These are phyloP conservation scores for Onygenales sp. DNA, from an alignment of 2,329 filamentous ascomycete genomes.

Conservation along the genomic window DNA sequence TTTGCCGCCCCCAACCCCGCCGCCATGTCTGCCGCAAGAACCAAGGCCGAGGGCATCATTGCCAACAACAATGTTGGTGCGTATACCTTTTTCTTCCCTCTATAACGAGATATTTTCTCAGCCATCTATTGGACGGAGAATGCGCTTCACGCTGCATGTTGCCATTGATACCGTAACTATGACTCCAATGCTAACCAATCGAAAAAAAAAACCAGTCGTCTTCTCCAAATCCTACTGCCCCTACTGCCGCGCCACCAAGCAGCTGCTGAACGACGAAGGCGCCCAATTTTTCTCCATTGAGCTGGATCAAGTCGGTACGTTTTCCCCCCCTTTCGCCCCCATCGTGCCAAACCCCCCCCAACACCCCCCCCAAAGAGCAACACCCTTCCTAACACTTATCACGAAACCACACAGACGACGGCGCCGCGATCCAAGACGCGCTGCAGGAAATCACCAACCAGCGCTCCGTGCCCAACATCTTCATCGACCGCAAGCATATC, in stretches of 20 bases:
- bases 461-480: conserved; percentile 90
- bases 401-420: conserved; percentile 54
- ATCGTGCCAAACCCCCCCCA: background rate
- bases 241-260: conserved; percentile 76
- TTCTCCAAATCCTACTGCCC: conserved; percentile 98
- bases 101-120: background rate
- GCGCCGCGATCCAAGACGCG: conserved; percentile 70
- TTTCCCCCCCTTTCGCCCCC: background rate
- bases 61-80: conserved; percentile 76
- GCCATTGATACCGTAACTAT: background rate
- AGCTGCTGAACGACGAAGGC: conserved; percentile 56
- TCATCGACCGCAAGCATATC: conserved; percentile 83
- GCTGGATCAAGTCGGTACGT: conserved; percentile 74
- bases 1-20: conserved; percentile 47
- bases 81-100: conserved; percentile 21
- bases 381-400: conserved; percentile 7
- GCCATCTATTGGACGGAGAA: too few species aligned
- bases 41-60: conserved; percentile 78
- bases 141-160: too few species aligned
- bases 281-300: conserved; percentile 70
- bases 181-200: background rate
- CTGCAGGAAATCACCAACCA: conserved; percentile 73
- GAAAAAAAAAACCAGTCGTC: conserved; percentile 53
- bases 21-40: conserved; percentile 73
- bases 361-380: background rate